Evolutionary conservation across 192 early-diverging fungal species (phyloP).

Genomic region (Gamsiella multidivaricata): DNA sequence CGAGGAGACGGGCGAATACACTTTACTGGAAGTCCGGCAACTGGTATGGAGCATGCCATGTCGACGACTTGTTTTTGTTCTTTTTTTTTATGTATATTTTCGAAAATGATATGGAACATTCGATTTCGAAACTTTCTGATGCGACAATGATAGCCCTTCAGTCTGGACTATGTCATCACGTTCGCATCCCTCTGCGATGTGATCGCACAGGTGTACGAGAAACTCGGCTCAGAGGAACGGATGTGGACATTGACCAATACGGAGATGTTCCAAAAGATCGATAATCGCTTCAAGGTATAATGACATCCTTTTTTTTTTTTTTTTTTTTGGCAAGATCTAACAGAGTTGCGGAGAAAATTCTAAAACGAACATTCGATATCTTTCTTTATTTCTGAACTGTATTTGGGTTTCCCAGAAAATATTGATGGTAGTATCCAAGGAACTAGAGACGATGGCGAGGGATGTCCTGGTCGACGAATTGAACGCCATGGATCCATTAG

Average conservation of each 20-base stretch:
- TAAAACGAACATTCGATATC: background rate
- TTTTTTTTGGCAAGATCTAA: background rate
- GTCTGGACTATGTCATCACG: conserved; percentile 39
- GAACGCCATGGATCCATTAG: conserved; percentile 40
- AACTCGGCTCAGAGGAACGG: conserved; percentile 5
- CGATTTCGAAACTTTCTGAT: no score
- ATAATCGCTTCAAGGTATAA: conserved; percentile 48
- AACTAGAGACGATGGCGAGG: conserved; percentile 38
- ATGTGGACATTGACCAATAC: conserved; percentile 29
- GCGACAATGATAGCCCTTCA: conserved; percentile 40
- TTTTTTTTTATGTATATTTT: background rate
- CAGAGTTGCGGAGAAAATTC: background rate
- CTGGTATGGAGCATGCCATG: conserved; percentile 11
- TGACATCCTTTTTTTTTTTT: conserved; percentile 4
- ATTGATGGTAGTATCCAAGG: conserved; percentile 36
- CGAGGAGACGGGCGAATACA: conserved; percentile 45
- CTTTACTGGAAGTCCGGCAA: conserved; percentile 44
- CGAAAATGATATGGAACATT: no score
- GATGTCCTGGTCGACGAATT: conserved; percentile 44
- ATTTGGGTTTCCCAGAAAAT: conserved; percentile 37
- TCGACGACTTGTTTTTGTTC: background rate
- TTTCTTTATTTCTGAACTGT: background rate
- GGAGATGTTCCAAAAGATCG: conserved; percentile 46
- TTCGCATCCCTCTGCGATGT: conserved; percentile 45
- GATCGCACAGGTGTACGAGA: conserved; percentile 47